Percentiles rank a stretch among this genome's conserved stretches.
Evolutionary conservation across 495 filamentous ascomycete species (phyloP).

Genomic region (Rostrohypoxylon terebratum): DNA sequence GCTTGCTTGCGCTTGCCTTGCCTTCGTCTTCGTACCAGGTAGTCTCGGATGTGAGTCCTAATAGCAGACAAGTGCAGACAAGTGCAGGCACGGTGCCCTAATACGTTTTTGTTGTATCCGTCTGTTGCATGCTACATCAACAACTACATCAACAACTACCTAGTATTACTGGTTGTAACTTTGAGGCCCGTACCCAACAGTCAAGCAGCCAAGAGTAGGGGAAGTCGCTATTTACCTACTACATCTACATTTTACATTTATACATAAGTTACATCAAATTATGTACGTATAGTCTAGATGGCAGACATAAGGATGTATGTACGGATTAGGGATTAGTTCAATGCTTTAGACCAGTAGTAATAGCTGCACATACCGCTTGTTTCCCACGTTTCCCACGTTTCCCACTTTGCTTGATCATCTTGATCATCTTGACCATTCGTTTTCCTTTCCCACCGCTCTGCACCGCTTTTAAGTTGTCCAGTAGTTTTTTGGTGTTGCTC

Average conservation of each 20-base stretch:
- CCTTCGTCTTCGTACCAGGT: neutral
- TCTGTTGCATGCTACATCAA: neutral
- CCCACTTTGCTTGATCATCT: neutral
- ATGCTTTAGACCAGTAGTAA: conserved; percentile 29
- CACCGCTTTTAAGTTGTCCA: neutral
- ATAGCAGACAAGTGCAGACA: conserved; percentile 11
- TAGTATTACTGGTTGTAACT: no score
- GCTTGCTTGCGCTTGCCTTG: neutral
- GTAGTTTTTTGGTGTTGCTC: neutral
- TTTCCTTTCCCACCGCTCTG: conserved; percentile 36
- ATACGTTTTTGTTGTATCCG: neutral
- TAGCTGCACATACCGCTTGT: conserved; percentile 43
- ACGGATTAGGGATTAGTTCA: neutral
- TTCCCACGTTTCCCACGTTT: conserved; percentile 15
- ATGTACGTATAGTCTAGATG: conserved; percentile 22
- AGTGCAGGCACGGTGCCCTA: conserved; percentile 3
- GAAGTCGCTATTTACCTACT: conserved; percentile 25
- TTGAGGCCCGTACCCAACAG: neutral
- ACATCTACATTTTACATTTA: conserved; percentile 3
- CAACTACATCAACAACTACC: no score
- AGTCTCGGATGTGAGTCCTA: conserved; percentile 28
- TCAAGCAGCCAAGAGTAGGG: neutral
- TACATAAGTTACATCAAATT: conserved; percentile 16
- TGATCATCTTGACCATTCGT: conserved; percentile 1
- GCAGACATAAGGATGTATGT: neutral